These are phyloP conservation scores for Telopea speciosissima DNA, from an alignment of 177 flowering plant species.

Conservation along the genomic window DNA sequence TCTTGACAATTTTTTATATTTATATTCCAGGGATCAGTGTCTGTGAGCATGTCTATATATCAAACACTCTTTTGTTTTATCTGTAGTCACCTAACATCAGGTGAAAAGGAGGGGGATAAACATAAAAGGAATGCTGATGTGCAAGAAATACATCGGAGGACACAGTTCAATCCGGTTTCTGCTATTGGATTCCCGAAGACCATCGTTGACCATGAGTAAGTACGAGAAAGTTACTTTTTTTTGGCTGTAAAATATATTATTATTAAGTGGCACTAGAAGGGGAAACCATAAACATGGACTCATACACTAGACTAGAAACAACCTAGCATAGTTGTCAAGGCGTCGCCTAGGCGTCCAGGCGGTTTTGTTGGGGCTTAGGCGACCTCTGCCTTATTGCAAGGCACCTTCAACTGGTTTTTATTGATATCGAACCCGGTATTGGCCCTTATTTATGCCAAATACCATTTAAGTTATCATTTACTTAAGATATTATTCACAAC, in stretches of 20 bases:
- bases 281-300: too few relatives aligned
- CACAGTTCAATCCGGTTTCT: slow-evolving; percentile 50
- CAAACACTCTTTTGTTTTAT: slow-evolving; percentile 91
- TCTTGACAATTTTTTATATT: slow-evolving; percentile 5
- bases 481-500: too few relatives aligned
- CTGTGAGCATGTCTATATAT: slow-evolving; percentile 95
- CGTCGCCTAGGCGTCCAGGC: too few relatives aligned
- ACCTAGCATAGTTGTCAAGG: too few relatives aligned
- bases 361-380: too few relatives aligned
- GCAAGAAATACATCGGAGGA: slow-evolving; percentile 76
- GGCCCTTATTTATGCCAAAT: too few relatives aligned
- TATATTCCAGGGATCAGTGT: slow-evolving; percentile 77
- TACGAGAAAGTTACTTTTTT: slow-evolving; percentile 7
- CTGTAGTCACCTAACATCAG: slow-evolving; percentile 91
- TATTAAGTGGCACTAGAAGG: too few relatives aligned
- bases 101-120: slow-evolving; percentile 82
- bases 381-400: too few relatives aligned
- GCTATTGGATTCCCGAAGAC: slow-evolving; percentile 52
- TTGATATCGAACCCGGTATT: too few relatives aligned
- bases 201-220: slow-evolving; percentile 90
- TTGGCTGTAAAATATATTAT: background rate
- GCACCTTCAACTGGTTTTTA: too few relatives aligned
- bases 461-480: too few relatives aligned
- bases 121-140: slow-evolving; percentile 85
- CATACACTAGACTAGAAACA: too few relatives aligned